These are phyloP conservation scores for Pestalotiopsis sp. DNA, from an alignment of 2,329 filamentous ascomycete species.

Conservation along the genomic window DNA sequence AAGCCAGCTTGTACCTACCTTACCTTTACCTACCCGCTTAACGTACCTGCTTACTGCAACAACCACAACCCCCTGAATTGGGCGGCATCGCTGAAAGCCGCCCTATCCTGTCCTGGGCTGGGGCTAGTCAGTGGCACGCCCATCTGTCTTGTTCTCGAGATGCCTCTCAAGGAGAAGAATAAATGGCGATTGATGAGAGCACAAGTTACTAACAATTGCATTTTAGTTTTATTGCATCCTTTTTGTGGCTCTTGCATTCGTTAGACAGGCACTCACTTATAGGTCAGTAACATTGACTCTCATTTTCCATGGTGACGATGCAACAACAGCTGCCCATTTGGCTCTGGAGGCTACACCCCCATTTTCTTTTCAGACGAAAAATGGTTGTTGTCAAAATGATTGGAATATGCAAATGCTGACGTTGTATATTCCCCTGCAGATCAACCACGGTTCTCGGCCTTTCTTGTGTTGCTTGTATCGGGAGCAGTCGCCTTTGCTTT, in stretches of 20 bases:
- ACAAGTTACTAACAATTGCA: neutral
- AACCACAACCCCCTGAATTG: neutral
- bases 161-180: no score
- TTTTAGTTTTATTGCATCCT: conserved; percentile 8
- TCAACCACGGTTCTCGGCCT: conserved; percentile 50
- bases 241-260: conserved; percentile 8
- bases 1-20: neutral
- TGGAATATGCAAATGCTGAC: neutral
- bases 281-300: neutral
- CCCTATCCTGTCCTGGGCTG: neutral
- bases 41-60: neutral
- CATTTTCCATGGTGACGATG: neutral
- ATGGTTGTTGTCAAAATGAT: neutral
- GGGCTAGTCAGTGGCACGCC: neutral
- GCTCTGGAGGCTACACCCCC: neutral
- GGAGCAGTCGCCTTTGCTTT: conserved; percentile 42
- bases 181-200: neutral
- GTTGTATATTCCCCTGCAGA: conserved; percentile 34
- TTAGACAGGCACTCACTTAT: conserved; percentile 10
- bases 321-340: neutral
- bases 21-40: neutral
- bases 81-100: neutral
- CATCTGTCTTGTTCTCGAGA: neutral
- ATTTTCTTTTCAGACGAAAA: neutral
- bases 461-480: conserved; percentile 49